phyloP scores from a whole-genome alignment of 2,329 filamentous ascomycete genomes.

The Penicillium sp. region DNA sequence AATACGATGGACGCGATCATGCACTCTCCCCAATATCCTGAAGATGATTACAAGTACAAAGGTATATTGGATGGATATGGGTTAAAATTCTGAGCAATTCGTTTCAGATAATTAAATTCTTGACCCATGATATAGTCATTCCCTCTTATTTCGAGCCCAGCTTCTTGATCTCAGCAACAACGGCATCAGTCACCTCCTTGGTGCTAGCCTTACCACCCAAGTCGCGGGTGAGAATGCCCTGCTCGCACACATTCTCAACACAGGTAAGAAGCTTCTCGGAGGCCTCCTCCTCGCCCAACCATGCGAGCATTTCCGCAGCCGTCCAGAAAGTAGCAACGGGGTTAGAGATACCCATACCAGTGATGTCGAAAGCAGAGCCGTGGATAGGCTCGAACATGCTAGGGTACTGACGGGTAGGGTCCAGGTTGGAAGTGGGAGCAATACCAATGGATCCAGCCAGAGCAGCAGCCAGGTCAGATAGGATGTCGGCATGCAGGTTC shows the following conservation, averaged over 20 bases:
- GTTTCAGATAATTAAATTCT: background rate
- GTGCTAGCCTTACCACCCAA: conserved; percentile 57
- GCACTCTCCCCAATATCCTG: no score
- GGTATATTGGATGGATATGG: no score
- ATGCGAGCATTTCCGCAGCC: conserved; percentile 62
- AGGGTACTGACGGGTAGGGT: conserved; percentile 58
- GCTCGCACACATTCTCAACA: conserved; percentile 57
- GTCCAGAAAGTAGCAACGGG: conserved; percentile 66
- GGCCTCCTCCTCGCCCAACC: conserved; percentile 57
- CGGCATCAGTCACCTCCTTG: conserved; percentile 55
- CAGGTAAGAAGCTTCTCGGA: conserved; percentile 55
- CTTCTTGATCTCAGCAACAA: conserved; percentile 50
- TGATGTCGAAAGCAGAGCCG: conserved; percentile 61
- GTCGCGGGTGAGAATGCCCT: conserved; percentile 55
- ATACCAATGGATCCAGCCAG: conserved; percentile 68
- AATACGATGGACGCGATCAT: no score
- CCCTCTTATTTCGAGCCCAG: conserved; percentile 24
- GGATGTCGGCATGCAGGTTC: conserved; percentile 61
- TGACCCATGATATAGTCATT: background rate
- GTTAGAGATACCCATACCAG: conserved; percentile 57
- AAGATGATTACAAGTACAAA: no score
- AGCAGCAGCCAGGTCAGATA: conserved; percentile 66
- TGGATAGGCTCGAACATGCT: conserved; percentile 63
- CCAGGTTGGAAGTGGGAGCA: conserved; percentile 64
- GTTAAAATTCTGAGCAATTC: background rate